Base-by-base conservation (phyloP, 2,329 filamentous ascomycete species). In the Xylaria sp. region DNA sequence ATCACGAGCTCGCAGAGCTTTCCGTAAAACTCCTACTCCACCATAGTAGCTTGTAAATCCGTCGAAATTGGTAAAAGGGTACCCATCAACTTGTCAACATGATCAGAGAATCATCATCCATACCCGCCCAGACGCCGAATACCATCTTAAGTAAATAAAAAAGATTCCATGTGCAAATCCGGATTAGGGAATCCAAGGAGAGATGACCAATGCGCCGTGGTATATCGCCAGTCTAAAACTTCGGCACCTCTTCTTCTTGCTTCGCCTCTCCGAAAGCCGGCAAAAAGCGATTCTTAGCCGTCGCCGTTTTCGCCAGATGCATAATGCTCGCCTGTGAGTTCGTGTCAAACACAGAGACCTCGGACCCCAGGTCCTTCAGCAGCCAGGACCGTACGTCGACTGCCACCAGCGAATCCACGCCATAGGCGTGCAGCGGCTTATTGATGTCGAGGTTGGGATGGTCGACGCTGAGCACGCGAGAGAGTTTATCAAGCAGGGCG, bases 261-360 rank as follows among this genome's bases (percentile, higher is more conserved):
- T 44, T 41, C 7, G 23, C 32, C 57, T 44, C 52, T 20, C 23
- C 61, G 44, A 68, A 70, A 25, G 57, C 48, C 12, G 70, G 69
- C 7, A 70, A 52, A 54, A 77, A 69, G 20, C 67, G 75, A 46
- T 76, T 78, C 58, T 72, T 76, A 8, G 63, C 68, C n/a, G 74
- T 65, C 10, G 73, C 74, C 0, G 70, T 71, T 25, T 65, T 71
- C 1, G 76, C 76, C 28, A 78, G 52, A n/a, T 71, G 73, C 5
- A 50, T 48, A 18, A 77, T 76, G 63, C 70, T 76, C 58, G 70
- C 57, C 68, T 73, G 72, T 46, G 70, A 69, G 23, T 69, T 74
- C 70, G 76, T 75, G 41, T 77, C 74, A 60, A 77, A 76, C 13
- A 77, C 69, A 20, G 75, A 74, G 2, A 77, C 52, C 25, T 77